phyloP scores from a whole-genome alignment of 2,329 filamentous ascomycete species.

The Calonectria multiphialidica region DNA sequence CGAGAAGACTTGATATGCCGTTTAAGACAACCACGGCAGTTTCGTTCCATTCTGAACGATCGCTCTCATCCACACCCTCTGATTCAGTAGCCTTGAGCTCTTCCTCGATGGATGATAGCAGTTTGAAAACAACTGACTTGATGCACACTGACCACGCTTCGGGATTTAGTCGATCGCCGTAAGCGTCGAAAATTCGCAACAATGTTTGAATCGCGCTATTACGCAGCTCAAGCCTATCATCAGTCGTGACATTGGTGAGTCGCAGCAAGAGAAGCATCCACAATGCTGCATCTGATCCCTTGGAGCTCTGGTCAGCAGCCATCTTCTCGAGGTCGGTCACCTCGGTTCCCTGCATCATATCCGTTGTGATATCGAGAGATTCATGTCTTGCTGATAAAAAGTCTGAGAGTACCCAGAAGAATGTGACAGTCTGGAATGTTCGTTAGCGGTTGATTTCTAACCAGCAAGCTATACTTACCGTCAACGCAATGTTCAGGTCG shows the following conservation, averaged over 20 bases:
- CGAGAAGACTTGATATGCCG: conserved; percentile 79
- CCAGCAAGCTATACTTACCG: conserved; percentile 62
- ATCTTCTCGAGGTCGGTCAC: conserved; percentile 65
- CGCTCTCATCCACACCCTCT: conserved; percentile 54
- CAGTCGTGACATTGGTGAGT: conserved; percentile 77
- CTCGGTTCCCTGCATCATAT: conserved; percentile 65
- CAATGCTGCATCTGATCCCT: conserved; percentile 76
- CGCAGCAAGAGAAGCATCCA: conserved; percentile 84
- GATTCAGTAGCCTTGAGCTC: conserved; percentile 59
- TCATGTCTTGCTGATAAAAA: conserved; percentile 76
- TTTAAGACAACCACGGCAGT: conserved; percentile 81
- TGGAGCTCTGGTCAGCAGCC: conserved; percentile 69
- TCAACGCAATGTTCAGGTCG: conserved; percentile 95
- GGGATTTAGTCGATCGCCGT: conserved; percentile 82
- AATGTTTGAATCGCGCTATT: conserved; percentile 94
- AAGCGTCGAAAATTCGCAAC: conserved; percentile 91
- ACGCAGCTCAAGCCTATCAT: conserved; percentile 79
- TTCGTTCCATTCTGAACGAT: conserved; percentile 74
- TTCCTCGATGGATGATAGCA: conserved; percentile 77
- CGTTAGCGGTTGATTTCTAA: conserved; percentile 14
- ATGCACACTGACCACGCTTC: conserved; percentile 88
- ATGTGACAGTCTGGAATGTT: conserved; percentile 79
- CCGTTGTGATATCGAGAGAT: conserved; percentile 68
- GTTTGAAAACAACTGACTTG: conserved; percentile 82
- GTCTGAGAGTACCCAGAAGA: conserved; percentile 96